A percentile compares a stretch with the other conserved stretches of the same genome.
Conservation (phyloP, 192 early-diverging fungal species). For the Allomyces javanicus region DNA sequence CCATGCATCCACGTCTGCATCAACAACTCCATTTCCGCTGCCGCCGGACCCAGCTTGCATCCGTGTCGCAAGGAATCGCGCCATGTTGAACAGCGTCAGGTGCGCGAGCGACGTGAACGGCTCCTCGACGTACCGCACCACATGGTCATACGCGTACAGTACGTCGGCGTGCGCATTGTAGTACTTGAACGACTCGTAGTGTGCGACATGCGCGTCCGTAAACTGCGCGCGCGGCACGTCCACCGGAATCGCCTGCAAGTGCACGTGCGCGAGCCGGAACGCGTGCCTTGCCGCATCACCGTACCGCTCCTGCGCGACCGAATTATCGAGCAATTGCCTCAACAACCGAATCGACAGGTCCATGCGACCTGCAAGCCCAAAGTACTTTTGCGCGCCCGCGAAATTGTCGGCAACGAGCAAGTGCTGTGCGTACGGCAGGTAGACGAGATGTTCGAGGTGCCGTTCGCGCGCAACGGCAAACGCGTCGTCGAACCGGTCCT, state of each 20-base stretch:
- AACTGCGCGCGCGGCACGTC: constrained; percentile 9
- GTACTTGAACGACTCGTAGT: constrained; percentile 4
- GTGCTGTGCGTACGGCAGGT: constrained; percentile 36
- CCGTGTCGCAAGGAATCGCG: constrained; percentile 14
- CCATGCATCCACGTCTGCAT: not conserved
- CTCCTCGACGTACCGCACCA: constrained; percentile 29
- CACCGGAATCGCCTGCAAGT: constrained; percentile 16
- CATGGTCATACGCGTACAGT: constrained; percentile 28
- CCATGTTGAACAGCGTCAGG: constrained; percentile 27
- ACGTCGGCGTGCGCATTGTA: constrained; percentile 20
- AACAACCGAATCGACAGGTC: constrained; percentile 31
- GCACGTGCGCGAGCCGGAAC: constrained; percentile 19
- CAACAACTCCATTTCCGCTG: not conserved
- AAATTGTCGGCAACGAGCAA: constrained; percentile 28
- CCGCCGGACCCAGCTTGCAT: not conserved
- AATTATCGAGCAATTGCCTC: constrained; percentile 21
- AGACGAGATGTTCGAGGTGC: constrained; percentile 22
- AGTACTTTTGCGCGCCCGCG: constrained; percentile 32
- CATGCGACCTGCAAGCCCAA: constrained; percentile 26
- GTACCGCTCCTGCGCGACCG: constrained; percentile 24
- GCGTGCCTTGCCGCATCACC: constrained; percentile 33
- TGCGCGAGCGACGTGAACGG: constrained; percentile 32
- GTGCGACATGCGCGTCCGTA: constrained; percentile 8
- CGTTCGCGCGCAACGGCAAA: constrained; percentile 24
- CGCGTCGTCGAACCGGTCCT: constrained; percentile 33